Base-by-base conservation (phyloP, 1,284 basidiomycete species). In the Ceratobasidium sp. region DNA sequence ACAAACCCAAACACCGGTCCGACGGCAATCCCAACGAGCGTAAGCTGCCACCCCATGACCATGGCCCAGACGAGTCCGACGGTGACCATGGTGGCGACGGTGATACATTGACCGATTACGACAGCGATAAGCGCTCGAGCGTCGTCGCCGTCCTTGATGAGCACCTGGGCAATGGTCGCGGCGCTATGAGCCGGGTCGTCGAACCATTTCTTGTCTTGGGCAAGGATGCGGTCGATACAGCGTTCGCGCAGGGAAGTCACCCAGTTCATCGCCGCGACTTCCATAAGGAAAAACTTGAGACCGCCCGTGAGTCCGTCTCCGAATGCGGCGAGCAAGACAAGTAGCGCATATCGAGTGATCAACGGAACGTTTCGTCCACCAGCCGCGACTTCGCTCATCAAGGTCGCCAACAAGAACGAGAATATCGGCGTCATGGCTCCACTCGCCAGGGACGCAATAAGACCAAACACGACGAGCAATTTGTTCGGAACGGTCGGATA, bases 141-240 rank as follows among this genome's bases (percentile, higher is more conserved):
- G 77, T 98, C 97, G 76, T 98, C 94, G 1, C 89, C 91, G 78
- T 98, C 96, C 82, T 96, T 96, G 81, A 96, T 86, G 72, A 98
- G 82, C 14, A 86, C 83, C 78, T 95, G 92, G 5, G 93, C 88
- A n/a, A 98, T 79, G 8, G 85, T 82, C 4, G 87, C 82, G 0
- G 91, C 84, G 8, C 84, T 82, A 80, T 96, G 91, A 60, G 85
- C 84, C 1, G 85, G 81, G 65, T 83, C 81, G 81, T 98, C 95
- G 80, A 96, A 98, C 88, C 91, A 99, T n/a, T 85, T 80, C 80
- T 93, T 94, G 80, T 97, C 95, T 80, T 98, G 96, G 1, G 81
- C 79, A 34, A 98, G 82, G 16, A 98, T 83, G 39, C 83, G 86
- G 18, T 78, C 76, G 77, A 92, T 91, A 5, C 87, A 89, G 0